Evolutionary conservation across 1,139 yeast genomes (phyloP).

Genomic region (Lodderomyces elongisporus): DNA sequence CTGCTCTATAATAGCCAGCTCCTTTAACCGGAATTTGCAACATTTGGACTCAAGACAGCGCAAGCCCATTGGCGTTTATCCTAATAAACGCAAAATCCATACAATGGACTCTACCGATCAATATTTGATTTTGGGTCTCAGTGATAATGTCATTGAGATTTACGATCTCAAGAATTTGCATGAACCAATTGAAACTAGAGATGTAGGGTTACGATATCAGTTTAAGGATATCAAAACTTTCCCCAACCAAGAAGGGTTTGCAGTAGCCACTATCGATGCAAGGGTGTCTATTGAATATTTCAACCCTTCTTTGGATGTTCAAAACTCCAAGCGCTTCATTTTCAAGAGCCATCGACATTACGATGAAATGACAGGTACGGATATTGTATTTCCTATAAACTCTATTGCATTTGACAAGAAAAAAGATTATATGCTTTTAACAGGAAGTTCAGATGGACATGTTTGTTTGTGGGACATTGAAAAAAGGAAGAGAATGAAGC

Average conservation of each 20-base stretch:
- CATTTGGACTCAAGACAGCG: constrained; percentile 27
- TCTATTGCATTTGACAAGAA: constrained; percentile 52
- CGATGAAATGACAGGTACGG: constrained; percentile 42
- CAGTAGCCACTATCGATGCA: constrained; percentile 81
- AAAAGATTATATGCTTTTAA: constrained; percentile 35
- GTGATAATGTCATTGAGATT: constrained; percentile 49
- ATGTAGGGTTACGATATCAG: constrained; percentile 71
- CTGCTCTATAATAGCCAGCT: constrained; percentile 31
- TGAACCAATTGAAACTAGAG: constrained; percentile 48
- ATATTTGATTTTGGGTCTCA: constrained; percentile 52
- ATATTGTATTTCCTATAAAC: constrained; percentile 74
- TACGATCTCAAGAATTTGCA: constrained; percentile 50
- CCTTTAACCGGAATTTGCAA: constrained; percentile 50
- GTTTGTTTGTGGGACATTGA: constrained; percentile 76
- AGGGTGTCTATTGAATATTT: constrained; percentile 77
- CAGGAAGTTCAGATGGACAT: constrained; percentile 77
- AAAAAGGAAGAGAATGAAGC: constrained; percentile 56
- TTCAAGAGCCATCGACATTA: constrained; percentile 72
- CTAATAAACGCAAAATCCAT: constrained; percentile 47
- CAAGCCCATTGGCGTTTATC: constrained; percentile 10
- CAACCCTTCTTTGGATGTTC: constrained; percentile 45
- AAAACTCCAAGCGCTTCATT: constrained; percentile 54
- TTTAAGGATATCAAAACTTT: constrained; percentile 56
- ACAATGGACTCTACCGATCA: constrained; percentile 55
- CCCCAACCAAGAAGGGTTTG: constrained; percentile 60